A percentile compares a stretch with the other conserved stretches of the same genome.
Conservation (phyloP, 768 basidiomycete species). For the Amanita muscaria region DNA sequence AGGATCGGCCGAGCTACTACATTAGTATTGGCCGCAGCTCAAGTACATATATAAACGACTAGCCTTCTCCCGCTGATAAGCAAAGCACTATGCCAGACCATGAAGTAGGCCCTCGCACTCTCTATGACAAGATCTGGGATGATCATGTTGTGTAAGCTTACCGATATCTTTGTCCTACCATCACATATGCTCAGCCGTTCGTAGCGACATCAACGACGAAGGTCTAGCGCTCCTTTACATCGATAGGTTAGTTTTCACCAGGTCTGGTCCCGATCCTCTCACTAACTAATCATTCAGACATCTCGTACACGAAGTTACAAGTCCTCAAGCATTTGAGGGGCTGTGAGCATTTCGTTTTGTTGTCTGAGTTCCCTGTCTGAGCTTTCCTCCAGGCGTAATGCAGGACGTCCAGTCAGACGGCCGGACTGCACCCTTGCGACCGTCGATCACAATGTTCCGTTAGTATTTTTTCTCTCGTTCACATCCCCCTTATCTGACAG, state of each 20-base stretch:
- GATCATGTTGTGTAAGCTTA: constrained; percentile 81
- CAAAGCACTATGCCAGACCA: constrained; percentile 14
- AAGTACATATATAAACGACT: not conserved
- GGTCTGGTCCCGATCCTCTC: constrained; percentile 1
- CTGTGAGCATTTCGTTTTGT: constrained; percentile 36
- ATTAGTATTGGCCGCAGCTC: no score
- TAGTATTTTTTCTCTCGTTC: constrained; percentile 22
- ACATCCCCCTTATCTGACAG: constrained; percentile 4
- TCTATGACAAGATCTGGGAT: constrained; percentile 98
- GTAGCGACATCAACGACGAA: constrained; percentile 63
- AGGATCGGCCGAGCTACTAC: constrained; percentile 13
- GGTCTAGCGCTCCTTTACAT: constrained; percentile 80
- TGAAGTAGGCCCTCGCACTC: constrained; percentile 59
- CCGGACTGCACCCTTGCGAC: constrained; percentile 88
- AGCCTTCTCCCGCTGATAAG: not conserved
- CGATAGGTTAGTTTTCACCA: constrained; percentile 43
- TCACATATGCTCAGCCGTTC: constrained; percentile 10
- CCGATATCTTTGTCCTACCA: constrained; percentile 9
- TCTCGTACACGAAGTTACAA: constrained; percentile 87
- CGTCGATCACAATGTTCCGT: constrained; percentile 85
- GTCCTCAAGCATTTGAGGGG: constrained; percentile 87
- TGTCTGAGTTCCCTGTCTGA: constrained; percentile 8
- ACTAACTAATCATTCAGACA: constrained; percentile 27
- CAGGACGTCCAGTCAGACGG: constrained; percentile 68
- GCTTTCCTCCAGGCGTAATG: constrained; percentile 44